Conservation (phyloP, 2,329 filamentous ascomycete genomes). For the Trichoderma harzianum region DNA sequence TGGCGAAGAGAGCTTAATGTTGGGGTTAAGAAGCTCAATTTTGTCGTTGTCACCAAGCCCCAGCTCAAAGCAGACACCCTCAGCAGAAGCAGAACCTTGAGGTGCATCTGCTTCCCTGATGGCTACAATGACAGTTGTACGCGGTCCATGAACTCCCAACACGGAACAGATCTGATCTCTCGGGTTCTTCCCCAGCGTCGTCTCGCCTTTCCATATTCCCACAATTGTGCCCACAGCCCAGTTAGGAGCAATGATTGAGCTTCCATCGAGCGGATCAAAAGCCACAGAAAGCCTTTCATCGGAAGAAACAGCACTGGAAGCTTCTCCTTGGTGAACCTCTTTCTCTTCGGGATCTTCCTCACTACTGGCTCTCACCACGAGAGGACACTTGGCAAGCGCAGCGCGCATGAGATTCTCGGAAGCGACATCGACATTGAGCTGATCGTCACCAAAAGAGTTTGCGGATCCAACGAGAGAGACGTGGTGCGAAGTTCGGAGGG, state of each 20-base stretch:
- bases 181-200: constrained; percentile 42
- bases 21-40: constrained; percentile 40
- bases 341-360: constrained; percentile 59
- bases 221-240: constrained; percentile 59
- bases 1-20: constrained; percentile 36
- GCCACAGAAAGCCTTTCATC: constrained; percentile 49
- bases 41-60: constrained; percentile 33
- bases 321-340: constrained; percentile 22
- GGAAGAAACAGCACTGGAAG: neutral
- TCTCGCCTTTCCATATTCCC: constrained; percentile 53
- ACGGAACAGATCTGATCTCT: constrained; percentile 47
- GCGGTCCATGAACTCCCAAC: constrained; percentile 53
- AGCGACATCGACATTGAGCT: constrained; percentile 56
- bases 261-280: constrained; percentile 63
- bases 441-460: constrained; percentile 58
- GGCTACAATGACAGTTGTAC: constrained; percentile 55
- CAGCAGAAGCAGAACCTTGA: constrained; percentile 16
- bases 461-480: constrained; percentile 48
- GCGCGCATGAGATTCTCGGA: constrained; percentile 48
- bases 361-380: constrained; percentile 51
- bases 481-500: constrained; percentile 43
- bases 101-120: constrained; percentile 42
- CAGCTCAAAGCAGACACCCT: constrained; percentile 49
- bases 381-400: constrained; percentile 41
- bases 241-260: constrained; percentile 57